Conservation (phyloP, 345 rosid species). For the Dipteronia dyeriana region DNA sequence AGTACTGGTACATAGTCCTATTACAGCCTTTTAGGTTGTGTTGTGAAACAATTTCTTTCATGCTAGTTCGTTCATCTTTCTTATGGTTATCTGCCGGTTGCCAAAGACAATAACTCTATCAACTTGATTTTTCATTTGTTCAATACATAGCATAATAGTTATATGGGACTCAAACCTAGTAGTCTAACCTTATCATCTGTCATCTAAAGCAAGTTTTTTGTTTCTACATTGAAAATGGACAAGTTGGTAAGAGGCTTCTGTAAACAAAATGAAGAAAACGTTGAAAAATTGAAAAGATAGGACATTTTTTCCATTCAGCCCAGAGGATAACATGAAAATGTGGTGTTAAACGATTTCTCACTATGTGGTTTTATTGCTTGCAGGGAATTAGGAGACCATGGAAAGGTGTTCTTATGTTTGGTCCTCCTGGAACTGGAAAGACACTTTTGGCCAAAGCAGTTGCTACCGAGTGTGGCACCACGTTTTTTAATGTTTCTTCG, state of each 20-base stretch:
- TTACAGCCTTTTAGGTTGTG: background rate
- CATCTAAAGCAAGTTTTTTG: background rate
- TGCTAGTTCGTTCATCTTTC: background rate
- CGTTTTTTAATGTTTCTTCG: conserved; percentile 95
- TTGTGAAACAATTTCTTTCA: background rate
- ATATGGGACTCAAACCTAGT: background rate
- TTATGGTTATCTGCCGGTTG: background rate
- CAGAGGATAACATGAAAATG: background rate
- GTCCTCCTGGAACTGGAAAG: conserved; percentile 99
- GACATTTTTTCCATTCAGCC: background rate
- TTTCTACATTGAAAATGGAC: background rate
- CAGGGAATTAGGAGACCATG: conserved; percentile 99
- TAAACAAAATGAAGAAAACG: background rate
- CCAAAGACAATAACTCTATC: background rate
- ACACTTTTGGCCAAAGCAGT: conserved; percentile 96
- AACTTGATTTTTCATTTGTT: conserved; percentile 16
- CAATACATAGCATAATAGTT: background rate
- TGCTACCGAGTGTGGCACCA: conserved; percentile 97
- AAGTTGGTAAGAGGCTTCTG: background rate
- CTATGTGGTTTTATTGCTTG: conserved; percentile 11
- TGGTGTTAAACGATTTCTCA: background rate
- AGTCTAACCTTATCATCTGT: background rate
- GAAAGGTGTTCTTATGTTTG: conserved; percentile 99
- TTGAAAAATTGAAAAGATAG: background rate
- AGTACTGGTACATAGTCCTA: background rate